Conservation (phyloP, 139 green algal genomes). For the Desmodesmus armatus region DNA sequence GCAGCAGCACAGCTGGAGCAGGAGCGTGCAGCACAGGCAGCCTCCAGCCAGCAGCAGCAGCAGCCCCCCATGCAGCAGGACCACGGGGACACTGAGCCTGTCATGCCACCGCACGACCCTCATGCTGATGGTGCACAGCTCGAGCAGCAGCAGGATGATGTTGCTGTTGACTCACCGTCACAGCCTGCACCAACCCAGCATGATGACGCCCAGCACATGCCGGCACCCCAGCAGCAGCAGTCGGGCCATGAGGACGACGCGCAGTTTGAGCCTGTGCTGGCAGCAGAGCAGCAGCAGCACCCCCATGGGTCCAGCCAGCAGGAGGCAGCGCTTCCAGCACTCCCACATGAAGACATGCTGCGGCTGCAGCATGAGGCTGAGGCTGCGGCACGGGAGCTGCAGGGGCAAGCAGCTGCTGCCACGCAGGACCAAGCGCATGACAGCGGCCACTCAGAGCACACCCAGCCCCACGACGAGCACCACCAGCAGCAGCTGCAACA, state of each 20-base stretch:
- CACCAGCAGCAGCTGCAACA: slow-evolving; percentile 15
- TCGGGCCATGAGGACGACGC: too few relatives aligned
- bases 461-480: not conserved
- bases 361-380: not conserved
- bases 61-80: not conserved
- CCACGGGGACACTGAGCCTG: not conserved
- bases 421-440: too few relatives aligned
- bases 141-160: not conserved
- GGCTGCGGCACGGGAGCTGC: not conserved
- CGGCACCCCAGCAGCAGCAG: not conserved
- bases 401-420: not conserved
- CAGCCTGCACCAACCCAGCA: not conserved
- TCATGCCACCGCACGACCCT: not conserved
- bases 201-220: not conserved
- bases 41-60: not conserved
- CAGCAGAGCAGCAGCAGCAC: not conserved
- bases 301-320: not conserved
- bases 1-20: not conserved
- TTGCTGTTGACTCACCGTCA: not conserved
- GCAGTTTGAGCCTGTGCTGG: not conserved
- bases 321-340: too few relatives aligned
- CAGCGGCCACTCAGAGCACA: not conserved
- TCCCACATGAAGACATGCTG: slow-evolving; percentile 1
- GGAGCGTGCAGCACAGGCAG: not conserved
- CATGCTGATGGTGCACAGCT: not conserved